Base-by-base conservation (phyloP, 192 early-diverging fungal species). In the Radiomyces spectabilis region DNA sequence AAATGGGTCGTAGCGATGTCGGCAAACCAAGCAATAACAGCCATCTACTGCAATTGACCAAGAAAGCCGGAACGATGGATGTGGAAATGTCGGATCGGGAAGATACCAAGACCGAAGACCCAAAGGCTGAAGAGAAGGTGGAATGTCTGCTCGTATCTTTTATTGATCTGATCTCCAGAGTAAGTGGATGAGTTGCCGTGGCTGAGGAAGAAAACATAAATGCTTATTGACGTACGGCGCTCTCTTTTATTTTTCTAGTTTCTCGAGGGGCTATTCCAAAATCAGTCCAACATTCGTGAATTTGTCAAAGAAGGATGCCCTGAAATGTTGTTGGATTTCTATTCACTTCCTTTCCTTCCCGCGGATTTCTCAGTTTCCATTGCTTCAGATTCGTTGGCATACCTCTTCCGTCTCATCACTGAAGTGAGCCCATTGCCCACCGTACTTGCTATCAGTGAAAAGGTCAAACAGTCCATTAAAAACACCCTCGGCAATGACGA, bases 201-300 rank as follows among this genome's bases (percentile, higher is more conserved):
- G 41, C 3, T n/a, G n/a, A n/a, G n/a, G n/a, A n/a, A n/a, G n/a
- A 34, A 19, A 12, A 22, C 27, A 22, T 7, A 31, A 4, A 42
- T 42, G 5, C 24, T 47, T 8, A 8, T 35, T 35, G 6, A 35
- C 13, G n/a, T 19, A 42, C 41, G 8, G n/a, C 8, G 25, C 1
- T 25, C 27, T 48, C 15, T 48, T 48, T 48, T 2, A 29, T 27
- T 44, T 44, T 1, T 21, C 27, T 66, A 81, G 72, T 91, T 94
- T 55, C 71, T 92, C 32, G 90, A 94, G 50, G 91, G 90, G 5
- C 70, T 92, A 26, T 92, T 94, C 59, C 87, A 91, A 48, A 91
- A 87, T 54, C 66, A 73, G 18, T 51, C 75, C 7, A 88, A 89
- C 58, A 79, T 75, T n/a, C 75, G 76, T 32, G 92, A 90, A 26